Evolutionary conservation across 2,329 filamentous ascomycete species (phyloP).

Genomic region (Pseudocercospora vitis): DNA sequence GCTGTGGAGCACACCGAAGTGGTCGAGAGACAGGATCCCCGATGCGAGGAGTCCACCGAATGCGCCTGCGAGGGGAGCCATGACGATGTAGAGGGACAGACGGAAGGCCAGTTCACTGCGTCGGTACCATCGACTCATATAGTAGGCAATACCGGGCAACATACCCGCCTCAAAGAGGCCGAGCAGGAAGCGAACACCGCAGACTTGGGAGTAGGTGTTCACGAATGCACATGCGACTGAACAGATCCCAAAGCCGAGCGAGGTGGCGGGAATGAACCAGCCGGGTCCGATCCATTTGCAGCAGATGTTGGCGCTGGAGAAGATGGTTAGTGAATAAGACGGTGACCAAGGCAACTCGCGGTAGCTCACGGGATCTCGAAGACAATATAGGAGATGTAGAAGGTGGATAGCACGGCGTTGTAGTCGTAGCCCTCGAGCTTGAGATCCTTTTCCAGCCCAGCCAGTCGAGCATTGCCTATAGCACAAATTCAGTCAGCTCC

Average conservation of each 20-base stretch:
- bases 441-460: conserved; percentile 60
- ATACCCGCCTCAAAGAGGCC: conserved; percentile 70
- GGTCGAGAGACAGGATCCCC: conserved; percentile 62
- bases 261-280: conserved; percentile 66
- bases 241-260: conserved; percentile 60
- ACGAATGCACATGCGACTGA: conserved; percentile 69
- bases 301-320: conserved; percentile 53
- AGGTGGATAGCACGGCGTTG: conserved; percentile 66
- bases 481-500: conserved; percentile 3
- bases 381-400: conserved; percentile 72
- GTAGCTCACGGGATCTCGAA: conserved; percentile 62
- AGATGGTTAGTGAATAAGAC: neutral
- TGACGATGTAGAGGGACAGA: conserved; percentile 67
- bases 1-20: conserved; percentile 56
- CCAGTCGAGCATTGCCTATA: conserved; percentile 67
- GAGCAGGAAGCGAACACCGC: conserved; percentile 60
- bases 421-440: conserved; percentile 59
- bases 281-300: conserved; percentile 72
- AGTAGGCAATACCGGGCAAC: conserved; percentile 73
- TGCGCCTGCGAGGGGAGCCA: conserved; percentile 68
- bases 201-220: conserved; percentile 52
- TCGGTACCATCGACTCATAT: conserved; percentile 71
- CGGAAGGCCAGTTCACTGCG: conserved; percentile 67
- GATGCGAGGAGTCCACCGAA: conserved; percentile 66
- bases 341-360: neutral